Evolutionary conservation across 768 basidiomycete genomes (phyloP).

Genomic region (Podaxis carcinomalis): DNA sequence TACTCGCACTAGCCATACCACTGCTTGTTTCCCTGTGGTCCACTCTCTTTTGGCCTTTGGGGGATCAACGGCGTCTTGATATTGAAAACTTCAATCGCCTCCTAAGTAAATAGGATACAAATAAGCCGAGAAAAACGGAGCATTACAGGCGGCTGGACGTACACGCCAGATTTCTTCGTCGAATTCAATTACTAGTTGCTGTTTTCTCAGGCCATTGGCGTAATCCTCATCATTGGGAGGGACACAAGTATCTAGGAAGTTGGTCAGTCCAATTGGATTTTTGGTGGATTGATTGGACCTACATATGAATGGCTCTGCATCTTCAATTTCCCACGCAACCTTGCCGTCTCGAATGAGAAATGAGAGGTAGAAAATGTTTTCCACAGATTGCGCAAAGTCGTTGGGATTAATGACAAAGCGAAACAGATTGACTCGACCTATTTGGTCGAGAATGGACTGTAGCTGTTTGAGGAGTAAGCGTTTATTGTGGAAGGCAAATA

Average conservation of each 20-base stretch:
- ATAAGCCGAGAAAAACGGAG: not conserved
- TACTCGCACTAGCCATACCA: slow-evolving; percentile 58
- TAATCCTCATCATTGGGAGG: slow-evolving; percentile 64
- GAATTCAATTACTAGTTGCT: slow-evolving; percentile 88
- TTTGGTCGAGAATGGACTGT: slow-evolving; percentile 47
- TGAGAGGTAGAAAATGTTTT: slow-evolving; percentile 93
- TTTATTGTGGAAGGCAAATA: not conserved
- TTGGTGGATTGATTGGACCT: slow-evolving; percentile 21
- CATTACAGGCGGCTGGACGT: slow-evolving; percentile 17
- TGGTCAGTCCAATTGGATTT: not conserved
- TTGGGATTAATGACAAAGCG: slow-evolving; percentile 85
- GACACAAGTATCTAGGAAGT: slow-evolving; percentile 54
- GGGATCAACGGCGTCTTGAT: slow-evolving; percentile 78
- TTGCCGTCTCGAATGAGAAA: slow-evolving; percentile 88
- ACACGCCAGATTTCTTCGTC: slow-evolving; percentile 91
- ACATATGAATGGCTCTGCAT: slow-evolving; percentile 79
- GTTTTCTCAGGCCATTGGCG: slow-evolving; percentile 57
- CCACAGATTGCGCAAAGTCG: slow-evolving; percentile 90
- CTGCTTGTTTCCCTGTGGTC: slow-evolving; percentile 49
- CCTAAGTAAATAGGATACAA: slow-evolving; percentile 35
- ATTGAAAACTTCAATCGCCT: slow-evolving; percentile 82
- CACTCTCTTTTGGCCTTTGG: slow-evolving; percentile 56
- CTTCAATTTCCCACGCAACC: slow-evolving; percentile 65
- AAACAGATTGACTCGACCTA: slow-evolving; percentile 69
- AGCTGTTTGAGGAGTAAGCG: slow-evolving; percentile 39